A percentile compares a stretch with the other conserved stretches of the same genome.
Conservation (phyloP, 2,329 filamentous ascomycete species). For the Pseudocercospora fijiensis region DNA sequence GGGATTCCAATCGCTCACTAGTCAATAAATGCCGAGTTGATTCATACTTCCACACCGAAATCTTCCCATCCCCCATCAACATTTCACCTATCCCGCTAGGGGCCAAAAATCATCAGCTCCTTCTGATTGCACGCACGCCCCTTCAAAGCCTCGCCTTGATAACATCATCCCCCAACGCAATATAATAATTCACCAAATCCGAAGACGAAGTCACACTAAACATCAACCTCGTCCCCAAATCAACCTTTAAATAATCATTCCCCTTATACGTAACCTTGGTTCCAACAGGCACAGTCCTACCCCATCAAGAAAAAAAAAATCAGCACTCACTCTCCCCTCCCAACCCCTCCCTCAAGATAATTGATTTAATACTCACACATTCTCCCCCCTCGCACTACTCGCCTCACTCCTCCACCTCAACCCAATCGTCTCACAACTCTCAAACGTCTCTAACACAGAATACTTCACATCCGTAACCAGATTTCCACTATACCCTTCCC, state of each 20-base stretch:
- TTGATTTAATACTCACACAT: conserved; percentile 19
- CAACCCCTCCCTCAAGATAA: no score
- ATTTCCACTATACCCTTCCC: conserved; percentile 9
- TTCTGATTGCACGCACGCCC: no score
- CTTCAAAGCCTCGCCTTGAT: not conserved
- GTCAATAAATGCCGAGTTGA: no score
- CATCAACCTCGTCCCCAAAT: conserved; percentile 15
- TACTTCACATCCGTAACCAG: conserved; percentile 17
- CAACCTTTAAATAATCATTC: conserved; percentile 16
- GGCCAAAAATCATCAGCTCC: no score
- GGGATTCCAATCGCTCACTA: no score
- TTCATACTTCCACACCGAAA: no score
- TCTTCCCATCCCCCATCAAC: no score
- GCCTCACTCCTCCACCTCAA: conserved; percentile 12
- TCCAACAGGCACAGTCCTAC: conserved; percentile 16
- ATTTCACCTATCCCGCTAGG: no score
- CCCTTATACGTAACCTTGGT: conserved; percentile 11
- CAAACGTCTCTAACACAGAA: conserved; percentile 6
- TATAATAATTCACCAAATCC: conserved; percentile 20
- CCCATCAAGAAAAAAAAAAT: not conserved
- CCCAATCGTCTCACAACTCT: conserved; percentile 13
- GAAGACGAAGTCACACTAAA: conserved; percentile 11
- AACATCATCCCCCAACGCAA: conserved; percentile 8
- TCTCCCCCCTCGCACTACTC: conserved; percentile 12
- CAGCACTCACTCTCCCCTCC: not conserved